Evolutionary conservation across 192 early-diverging fungal species (phyloP), one percentile per base, ranked within the genome.

Genomic region (Entophlyctis luteolus): DNA sequence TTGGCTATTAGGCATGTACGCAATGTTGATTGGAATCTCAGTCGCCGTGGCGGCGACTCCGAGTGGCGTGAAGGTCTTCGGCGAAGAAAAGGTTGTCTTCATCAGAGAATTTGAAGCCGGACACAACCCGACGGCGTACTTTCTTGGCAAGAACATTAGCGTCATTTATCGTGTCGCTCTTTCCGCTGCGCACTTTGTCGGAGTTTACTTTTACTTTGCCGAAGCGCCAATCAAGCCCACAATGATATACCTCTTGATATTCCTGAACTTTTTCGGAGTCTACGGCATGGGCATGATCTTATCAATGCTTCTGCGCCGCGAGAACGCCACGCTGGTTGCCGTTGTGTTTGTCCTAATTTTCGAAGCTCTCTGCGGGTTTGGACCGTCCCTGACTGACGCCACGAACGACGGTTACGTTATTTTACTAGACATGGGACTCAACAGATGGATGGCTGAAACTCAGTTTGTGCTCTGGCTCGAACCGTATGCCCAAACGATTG

Each of bases 11-110:
- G 57, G 35, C 4, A 3, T 59, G 3, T 16, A 45, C 29, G 57
- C 37, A 39, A 36, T 59, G 37, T 4, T 59, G 3, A 28, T 34
- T 28, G 70, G 67, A 20, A 25, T 79, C 5, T 53, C 54, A 18
- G 58, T 74, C 59, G 73, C 57, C 3, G 59, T 81, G 1, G 67
- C 73, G 27, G 72, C 65, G 28, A 70, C 59, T 20, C 75, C 80
- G 5, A 65, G 77, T 23, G 77, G 62, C 5, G 77, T 79, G 1
- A 81, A 80, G 27, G 68, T 81, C n/a, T 81, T 81, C 70, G 31
- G 67, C n/a, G 72, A 76, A 29, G 80, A 81, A 46, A 70, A 66
- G 37, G 34, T 68, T 0, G 74, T 81, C 8, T 81, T 63, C 59
- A 76, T 72, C 71, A 57, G 80, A n/a, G 79, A 81, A 57, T 69